A percentile compares a stretch with the other conserved stretches of the same genome.
These are phyloP conservation scores for Termitomyces eurrhizus DNA, from an alignment of 768 basidiomycete species.

Conservation along the genomic window DNA sequence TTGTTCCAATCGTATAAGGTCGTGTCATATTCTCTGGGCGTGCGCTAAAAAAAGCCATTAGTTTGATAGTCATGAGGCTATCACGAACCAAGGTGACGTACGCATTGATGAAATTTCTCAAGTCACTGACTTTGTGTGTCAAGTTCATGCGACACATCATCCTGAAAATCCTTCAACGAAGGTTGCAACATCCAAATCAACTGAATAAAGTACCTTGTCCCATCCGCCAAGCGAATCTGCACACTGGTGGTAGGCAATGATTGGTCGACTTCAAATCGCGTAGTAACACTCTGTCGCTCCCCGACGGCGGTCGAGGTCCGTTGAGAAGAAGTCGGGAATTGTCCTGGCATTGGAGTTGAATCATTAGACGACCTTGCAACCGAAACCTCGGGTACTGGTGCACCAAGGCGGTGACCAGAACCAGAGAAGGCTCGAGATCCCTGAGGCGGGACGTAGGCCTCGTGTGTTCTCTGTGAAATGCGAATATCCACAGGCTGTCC, in stretches of 20 bases:
- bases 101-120: conserved; percentile 88
- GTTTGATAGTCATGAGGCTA: background rate
- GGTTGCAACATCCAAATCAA: background rate
- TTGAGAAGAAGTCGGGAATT: conserved; percentile 41
- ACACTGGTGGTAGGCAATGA: conserved; percentile 81
- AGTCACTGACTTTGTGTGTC: conserved; percentile 82
- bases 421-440: conserved; percentile 58
- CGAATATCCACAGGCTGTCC: conserved; percentile 86
- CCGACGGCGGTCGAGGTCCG: conserved; percentile 15
- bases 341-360: conserved; percentile 49
- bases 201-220: conserved; percentile 56
- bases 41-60: conserved; percentile 40
- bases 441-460: conserved; percentile 65
- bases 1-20: conserved; percentile 77
- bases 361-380: conserved; percentile 7
- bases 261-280: conserved; percentile 80
- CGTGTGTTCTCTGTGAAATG: conserved; percentile 62
- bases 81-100: conserved; percentile 36
- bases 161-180: conserved; percentile 30
- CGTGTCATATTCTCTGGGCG: conserved; percentile 61
- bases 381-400: conserved; percentile 52
- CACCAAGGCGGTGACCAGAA: conserved; percentile 76
- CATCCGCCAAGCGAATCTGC: conserved; percentile 89
- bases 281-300: conserved; percentile 32
- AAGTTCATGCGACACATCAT: conserved; percentile 87